Percentiles rank a stretch among this genome's conserved stretches.
These are phyloP conservation scores for Xanthoconium stramineum DNA, from an alignment of 768 basidiomycete species.

Conservation along the genomic window DNA sequence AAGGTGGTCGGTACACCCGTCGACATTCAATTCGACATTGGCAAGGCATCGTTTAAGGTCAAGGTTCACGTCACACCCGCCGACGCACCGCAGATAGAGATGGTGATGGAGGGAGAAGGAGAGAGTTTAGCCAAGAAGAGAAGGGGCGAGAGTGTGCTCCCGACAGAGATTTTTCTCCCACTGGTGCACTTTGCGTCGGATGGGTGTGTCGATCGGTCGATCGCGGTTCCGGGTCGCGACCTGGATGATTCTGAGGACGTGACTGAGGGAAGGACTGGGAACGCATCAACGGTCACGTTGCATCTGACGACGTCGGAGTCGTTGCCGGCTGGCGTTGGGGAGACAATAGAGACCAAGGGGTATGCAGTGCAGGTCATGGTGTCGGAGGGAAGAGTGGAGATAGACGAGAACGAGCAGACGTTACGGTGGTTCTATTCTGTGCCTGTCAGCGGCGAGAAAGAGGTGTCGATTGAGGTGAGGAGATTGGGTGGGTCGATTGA, in stretches of 20 bases:
- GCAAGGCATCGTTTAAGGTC: constrained; percentile 66
- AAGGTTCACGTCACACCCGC: constrained; percentile 58
- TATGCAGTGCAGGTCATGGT: constrained; percentile 43
- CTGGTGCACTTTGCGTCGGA: constrained; percentile 80
- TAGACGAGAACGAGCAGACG: constrained; percentile 48
- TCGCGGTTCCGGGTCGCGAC: not conserved
- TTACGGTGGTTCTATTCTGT: constrained; percentile 49
- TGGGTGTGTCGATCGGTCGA: constrained; percentile 23
- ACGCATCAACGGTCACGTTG: constrained; percentile 17
- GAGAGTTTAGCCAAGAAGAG: constrained; percentile 7
- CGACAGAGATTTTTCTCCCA: constrained; percentile 92
- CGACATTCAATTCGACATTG: constrained; percentile 74
- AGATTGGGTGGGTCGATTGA: constrained; percentile 41
- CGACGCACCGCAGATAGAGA: constrained; percentile 39
- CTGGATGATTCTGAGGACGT: not conserved
- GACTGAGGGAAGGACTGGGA: not conserved
- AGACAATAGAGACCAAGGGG: constrained; percentile 14
- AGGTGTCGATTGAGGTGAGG: constrained; percentile 41
- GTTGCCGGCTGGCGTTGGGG: not conserved
- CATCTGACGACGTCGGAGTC: constrained; percentile 1
- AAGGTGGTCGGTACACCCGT: constrained; percentile 67
- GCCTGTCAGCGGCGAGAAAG: constrained; percentile 27
- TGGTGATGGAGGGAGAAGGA: not conserved
- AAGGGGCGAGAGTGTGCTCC: constrained; percentile 34
- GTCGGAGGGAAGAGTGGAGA: constrained; percentile 45